Evolutionary conservation across 768 basidiomycete species (phyloP), one percentile per base, ranked within the genome.

Genomic region (Auricularia cornea): DNA sequence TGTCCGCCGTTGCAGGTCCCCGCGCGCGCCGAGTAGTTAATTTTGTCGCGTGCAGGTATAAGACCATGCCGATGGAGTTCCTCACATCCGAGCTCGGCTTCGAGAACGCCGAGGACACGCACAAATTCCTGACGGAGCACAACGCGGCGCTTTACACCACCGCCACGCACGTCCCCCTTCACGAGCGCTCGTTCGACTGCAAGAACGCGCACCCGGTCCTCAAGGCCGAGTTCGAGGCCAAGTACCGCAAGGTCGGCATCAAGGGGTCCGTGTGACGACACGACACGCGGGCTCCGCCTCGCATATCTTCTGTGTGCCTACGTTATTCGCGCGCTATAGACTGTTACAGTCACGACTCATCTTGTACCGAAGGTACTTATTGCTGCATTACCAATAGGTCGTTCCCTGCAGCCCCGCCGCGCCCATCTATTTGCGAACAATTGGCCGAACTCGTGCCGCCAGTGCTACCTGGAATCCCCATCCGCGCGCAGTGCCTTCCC

Each of bases 261-360:
- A 94, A 86, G 79, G 96, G 96, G 68, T 93, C 94, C 72, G 89
- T 96, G 76, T 94, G 79, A 79, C 62, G 67, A 38, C n/a, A n/a
- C n/a, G n/a, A n/a, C n/a, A n/a, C n/a, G n/a, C n/a, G n/a, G n/a
- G n/a, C n/a, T n/a, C n/a, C n/a, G n/a, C n/a, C n/a, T n/a, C n/a
- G n/a, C n/a, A n/a, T n/a, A n/a, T n/a, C n/a, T n/a, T n/a, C n/a
- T n/a, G n/a, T n/a, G n/a, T n/a, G n/a, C n/a, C n/a, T n/a, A n/a
- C n/a, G n/a, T n/a, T n/a, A n/a, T n/a, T n/a, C n/a, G n/a, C n/a
- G n/a, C n/a, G n/a, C n/a, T n/a, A n/a, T n/a, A n/a, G n/a, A n/a
- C n/a, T n/a, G n/a, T n/a, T n/a, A n/a, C n/a, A 10, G 35, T 35
- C 35, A 35, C 35, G 35, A 35, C 35, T 35, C 14, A 10, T 35